Percentiles rank a stretch among this genome's conserved stretches.
Evolutionary conservation across 345 rosid genomes (phyloP).

Genomic region (Brassica napus): DNA sequence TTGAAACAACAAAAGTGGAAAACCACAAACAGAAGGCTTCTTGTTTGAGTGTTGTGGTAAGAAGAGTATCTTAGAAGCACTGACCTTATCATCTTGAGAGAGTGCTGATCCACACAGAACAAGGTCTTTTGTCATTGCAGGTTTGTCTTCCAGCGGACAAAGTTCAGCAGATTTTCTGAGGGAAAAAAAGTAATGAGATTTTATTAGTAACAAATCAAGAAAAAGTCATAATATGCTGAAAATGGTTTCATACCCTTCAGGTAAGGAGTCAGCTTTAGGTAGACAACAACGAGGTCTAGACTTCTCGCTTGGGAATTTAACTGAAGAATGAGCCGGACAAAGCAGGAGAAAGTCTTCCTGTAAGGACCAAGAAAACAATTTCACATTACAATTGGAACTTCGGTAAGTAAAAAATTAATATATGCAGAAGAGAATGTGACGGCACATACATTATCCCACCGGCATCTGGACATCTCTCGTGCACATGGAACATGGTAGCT

Average conservation of each 20-base stretch:
- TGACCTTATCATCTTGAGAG: constrained; percentile 73
- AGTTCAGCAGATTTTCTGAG: constrained; percentile 47
- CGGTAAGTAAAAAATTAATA: not conserved
- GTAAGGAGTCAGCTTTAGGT: constrained; percentile 13
- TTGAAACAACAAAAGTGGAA: not conserved
- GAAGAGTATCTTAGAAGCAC: constrained; percentile 26
- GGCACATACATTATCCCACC: constrained; percentile 70
- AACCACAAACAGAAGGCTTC: not conserved
- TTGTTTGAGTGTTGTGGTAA: not conserved
- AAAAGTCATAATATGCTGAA: constrained; percentile 1
- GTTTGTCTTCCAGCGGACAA: constrained; percentile 32
- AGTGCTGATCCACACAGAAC: constrained; percentile 88
- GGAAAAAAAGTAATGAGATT: not conserved
- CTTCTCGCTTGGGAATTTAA: constrained; percentile 69
- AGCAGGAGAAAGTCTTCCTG: constrained; percentile 73
- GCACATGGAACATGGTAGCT: constrained; percentile 89
- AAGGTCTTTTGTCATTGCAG: constrained; percentile 43
- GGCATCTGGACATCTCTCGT: constrained; percentile 52
- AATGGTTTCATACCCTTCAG: constrained; percentile 4
- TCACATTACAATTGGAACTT: not conserved
- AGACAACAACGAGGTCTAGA: constrained; percentile 10
- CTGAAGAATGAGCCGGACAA: constrained; percentile 72
- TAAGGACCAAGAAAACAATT: constrained; percentile 16
- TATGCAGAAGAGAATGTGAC: not conserved
- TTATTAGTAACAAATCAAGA: constrained; percentile 19